A percentile compares a stretch with the other conserved stretches of the same genome.
Conservation (phyloP, 1,284 basidiomycete genomes). For the Abortiporus biennis region DNA sequence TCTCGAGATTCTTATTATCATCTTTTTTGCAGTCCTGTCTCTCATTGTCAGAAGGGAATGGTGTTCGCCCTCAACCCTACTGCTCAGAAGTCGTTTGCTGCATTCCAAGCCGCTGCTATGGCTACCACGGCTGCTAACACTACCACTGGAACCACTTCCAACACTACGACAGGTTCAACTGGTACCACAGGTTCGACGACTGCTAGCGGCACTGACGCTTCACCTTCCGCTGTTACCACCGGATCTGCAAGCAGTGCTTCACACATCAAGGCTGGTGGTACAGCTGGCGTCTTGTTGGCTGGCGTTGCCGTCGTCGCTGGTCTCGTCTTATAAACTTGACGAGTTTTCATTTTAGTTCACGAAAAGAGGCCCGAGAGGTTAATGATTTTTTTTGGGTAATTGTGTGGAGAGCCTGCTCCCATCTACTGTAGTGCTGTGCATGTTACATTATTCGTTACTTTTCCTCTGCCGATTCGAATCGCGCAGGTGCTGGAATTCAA, state of each 20-base stretch:
- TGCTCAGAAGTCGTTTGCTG: conserved; percentile 20
- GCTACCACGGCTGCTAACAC: conserved; percentile 13
- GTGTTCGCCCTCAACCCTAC: conserved; percentile 36
- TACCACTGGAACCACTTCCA: conserved; percentile 11
- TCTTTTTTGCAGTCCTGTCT: conserved; percentile 7
- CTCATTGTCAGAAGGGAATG: conserved; percentile 33
- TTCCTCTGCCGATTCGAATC: neutral
- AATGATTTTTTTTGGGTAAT: neutral
- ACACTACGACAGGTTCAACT: conserved; percentile 8
- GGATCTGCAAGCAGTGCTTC: conserved; percentile 10
- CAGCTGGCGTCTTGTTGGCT: conserved; percentile 12
- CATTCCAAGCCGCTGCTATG: conserved; percentile 33
- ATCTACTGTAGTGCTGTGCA: neutral
- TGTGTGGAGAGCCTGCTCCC: neutral
- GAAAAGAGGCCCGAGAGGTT: neutral
- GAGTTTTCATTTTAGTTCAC: neutral
- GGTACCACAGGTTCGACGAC: conserved; percentile 8
- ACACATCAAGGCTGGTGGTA: conserved; percentile 11
- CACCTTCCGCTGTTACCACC: conserved; percentile 7
- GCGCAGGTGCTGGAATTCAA: conserved; percentile 1
- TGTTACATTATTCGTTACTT: neutral
- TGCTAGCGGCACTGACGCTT: conserved; percentile 7
- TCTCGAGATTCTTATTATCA: neutral
- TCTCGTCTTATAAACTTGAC: conserved; percentile 24
- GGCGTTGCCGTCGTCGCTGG: conserved; percentile 30